Base-by-base conservation (phyloP, 169 alveolate genomes). In the Babesia microti region DNA sequence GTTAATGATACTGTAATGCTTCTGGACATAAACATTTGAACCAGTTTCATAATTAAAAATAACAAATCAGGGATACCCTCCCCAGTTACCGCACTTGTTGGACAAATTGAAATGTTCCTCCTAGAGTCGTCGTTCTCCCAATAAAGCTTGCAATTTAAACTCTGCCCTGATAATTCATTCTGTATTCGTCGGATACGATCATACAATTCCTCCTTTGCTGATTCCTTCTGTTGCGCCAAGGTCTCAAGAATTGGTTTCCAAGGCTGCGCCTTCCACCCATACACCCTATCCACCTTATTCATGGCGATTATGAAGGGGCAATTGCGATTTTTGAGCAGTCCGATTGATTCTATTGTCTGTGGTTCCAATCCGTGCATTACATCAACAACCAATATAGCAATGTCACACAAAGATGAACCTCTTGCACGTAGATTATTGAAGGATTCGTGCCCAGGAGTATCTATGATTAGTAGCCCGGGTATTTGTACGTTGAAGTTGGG, bases 371-470 rank as follows among this genome's bases (percentile, higher is more conserved):
- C 99, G 72, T 94, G 98, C 98, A 93, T 93, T 50, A 97, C 82
- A 78, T 97, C 99, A n/a, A 97, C 93, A 32, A 97, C 99, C 33
- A 97, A 75, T 30, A 97, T 93, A 5, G 99, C 99, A 27, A 97
- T 69, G 60, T 97, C 99, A 56, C 99, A 94, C 35, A 97, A 79
- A 1, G 97, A 87, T n/a, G 98, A 91, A 15, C 99, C 99, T 41
- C 99, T 86, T 46, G 96, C 91, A 59, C 99, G 84, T 24, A 95
- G 72, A 73, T 94, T 94, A 41, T 93, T 85, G 75, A 94, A 94
- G 30, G 92, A 84, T 55, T 91, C 99, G 84, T 97, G 99, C 5
- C 99, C 99, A 4, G 99, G 99, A 7, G 99, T 97, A 76, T 97
- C 99, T 41, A 95, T 97, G 47, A 97, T 85, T 46, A 94, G 81